Conservation (phyloP, 495 filamentous ascomycete species). For the Bacidia gigantensis region DNA sequence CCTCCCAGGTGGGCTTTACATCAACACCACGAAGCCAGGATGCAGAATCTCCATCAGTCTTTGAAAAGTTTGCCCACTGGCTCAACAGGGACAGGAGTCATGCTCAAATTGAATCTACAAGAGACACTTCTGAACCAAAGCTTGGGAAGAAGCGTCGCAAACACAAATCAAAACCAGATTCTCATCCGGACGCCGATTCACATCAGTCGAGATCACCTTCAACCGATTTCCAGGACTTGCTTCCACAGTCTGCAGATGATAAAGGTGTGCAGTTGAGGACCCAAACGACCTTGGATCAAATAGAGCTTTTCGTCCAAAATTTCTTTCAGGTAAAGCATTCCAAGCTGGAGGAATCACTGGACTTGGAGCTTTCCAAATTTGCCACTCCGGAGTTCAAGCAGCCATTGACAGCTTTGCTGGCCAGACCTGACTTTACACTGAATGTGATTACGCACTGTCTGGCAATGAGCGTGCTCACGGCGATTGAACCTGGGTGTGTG, state of each 20-base stretch:
- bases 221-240: background rate
- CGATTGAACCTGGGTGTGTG: no score
- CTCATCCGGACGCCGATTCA: background rate
- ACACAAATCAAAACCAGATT: background rate
- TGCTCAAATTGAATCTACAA: no score
- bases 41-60: no score
- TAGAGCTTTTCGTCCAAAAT: slow-evolving; percentile 20
- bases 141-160: background rate
- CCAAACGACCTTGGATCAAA: slow-evolving; percentile 16
- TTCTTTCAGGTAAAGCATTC: slow-evolving; percentile 17
- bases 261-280: slow-evolving; percentile 7
- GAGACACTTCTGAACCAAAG: no score
- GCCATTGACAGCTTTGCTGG: no score
- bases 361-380: slow-evolving; percentile 6
- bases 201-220: background rate
- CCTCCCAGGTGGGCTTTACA: no score
- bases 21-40: no score
- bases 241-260: slow-evolving; percentile 21
- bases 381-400: background rate
- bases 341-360: background rate
- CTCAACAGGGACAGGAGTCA: no score
- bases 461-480: no score
- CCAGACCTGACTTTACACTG: no score
- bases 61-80: no score
- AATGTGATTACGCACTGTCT: no score